Evolutionary conservation across 257 asterid species (phyloP).

Genomic region (Nicotiana otophora): DNA sequence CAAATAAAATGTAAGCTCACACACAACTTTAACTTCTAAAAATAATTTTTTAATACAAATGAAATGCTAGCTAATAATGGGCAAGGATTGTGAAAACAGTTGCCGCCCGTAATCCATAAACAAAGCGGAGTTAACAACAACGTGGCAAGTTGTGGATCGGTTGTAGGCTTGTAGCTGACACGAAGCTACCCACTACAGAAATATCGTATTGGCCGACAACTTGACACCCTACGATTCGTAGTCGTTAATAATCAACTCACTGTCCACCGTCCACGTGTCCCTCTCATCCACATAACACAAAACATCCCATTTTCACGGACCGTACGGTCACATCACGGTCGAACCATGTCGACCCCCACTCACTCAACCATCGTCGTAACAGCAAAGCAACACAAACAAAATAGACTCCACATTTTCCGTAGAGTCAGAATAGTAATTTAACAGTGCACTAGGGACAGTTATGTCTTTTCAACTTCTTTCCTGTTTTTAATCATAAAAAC

Average conservation of each 20-base stretch:
- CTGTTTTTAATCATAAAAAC: neutral
- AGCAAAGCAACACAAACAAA: neutral
- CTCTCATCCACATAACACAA: neutral
- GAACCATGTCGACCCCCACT: neutral
- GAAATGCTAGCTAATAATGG: too few relatives aligned
- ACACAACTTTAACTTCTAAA: too few relatives aligned
- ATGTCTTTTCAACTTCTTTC: slow-evolving; percentile 17
- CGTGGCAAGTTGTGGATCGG: slow-evolving; percentile 27
- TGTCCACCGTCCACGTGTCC: slow-evolving; percentile 14
- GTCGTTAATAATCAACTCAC: slow-evolving; percentile 1
- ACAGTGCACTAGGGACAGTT: slow-evolving; percentile 10
- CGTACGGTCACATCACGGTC: slow-evolving; percentile 18
- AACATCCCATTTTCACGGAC: neutral
- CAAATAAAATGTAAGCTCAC: too few relatives aligned
- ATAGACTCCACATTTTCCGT: neutral
- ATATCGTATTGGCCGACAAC: slow-evolving; percentile 40
- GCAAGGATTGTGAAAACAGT: neutral
- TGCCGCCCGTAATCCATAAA: neutral
- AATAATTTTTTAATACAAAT: too few relatives aligned
- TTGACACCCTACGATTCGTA: slow-evolving; percentile 33
- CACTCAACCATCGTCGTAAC: neutral
- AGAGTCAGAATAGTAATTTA: slow-evolving; percentile 10
- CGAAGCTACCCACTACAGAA: slow-evolving; percentile 17
- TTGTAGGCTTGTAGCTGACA: slow-evolving; percentile 26
- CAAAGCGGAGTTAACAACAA: neutral